These are phyloP conservation scores for Dactylellina parvicollis DNA, from an alignment of 2,329 filamentous ascomycete species.

Conservation along the genomic window DNA sequence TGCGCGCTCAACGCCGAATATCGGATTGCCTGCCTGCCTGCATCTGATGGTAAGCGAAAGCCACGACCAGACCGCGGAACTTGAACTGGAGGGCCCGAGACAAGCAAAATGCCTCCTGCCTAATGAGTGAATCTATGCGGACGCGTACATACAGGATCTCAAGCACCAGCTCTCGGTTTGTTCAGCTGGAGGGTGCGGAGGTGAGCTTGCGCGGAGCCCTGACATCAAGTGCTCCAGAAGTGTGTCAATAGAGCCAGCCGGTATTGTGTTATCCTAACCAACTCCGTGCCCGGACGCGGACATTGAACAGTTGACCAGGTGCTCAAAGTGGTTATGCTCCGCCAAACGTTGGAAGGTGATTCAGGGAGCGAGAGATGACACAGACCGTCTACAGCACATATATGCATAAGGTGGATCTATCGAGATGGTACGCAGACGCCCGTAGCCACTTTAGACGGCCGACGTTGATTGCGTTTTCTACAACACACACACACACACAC, in stretches of 20 bases:
- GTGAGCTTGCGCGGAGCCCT: not conserved
- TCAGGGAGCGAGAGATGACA: too few relatives aligned
- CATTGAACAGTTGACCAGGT: too few relatives aligned
- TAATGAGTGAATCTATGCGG: not conserved
- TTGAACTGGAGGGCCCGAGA: not conserved
- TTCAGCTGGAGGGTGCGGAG: slow-evolving; percentile 1
- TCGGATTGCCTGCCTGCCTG: not conserved
- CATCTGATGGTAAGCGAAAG: not conserved
- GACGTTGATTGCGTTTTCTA: too few relatives aligned
- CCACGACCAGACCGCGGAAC: not conserved
- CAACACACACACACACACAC: too few relatives aligned
- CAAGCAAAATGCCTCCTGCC: slow-evolving; percentile 4
- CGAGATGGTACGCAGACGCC: too few relatives aligned
- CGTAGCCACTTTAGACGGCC: too few relatives aligned
- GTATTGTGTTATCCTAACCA: not conserved
- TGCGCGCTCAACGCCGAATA: slow-evolving; percentile 10
- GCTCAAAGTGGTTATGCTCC: too few relatives aligned
- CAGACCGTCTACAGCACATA: too few relatives aligned
- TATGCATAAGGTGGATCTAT: too few relatives aligned
- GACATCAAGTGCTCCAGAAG: slow-evolving; percentile 25
- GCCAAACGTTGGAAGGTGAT: slow-evolving; percentile 34
- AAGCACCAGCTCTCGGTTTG: too few relatives aligned
- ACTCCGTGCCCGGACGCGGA: not conserved
- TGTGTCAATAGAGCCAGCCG: slow-evolving; percentile 23
- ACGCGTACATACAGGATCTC: not conserved